A percentile compares a stretch with the other conserved stretches of the same genome.
Conservation (phyloP, 1,284 basidiomycete species). For the Cystobasidium sp. region DNA sequence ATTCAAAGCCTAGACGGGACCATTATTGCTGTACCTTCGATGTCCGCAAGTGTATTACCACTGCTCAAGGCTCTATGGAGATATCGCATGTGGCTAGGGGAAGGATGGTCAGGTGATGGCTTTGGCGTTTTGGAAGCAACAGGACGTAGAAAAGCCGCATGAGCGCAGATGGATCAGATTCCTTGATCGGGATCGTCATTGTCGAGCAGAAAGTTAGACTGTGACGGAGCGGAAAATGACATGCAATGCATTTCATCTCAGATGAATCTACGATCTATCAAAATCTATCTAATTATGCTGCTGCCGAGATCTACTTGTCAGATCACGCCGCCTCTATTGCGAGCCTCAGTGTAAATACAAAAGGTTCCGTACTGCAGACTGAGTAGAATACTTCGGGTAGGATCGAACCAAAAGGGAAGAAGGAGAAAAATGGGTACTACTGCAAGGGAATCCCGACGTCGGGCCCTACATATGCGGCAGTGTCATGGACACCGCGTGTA, state of each 20-base stretch:
- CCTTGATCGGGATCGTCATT: neutral
- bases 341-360: neutral
- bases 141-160: neutral
- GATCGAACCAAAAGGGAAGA: too few relatives aligned
- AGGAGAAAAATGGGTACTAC: too few relatives aligned
- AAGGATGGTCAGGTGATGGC: constrained; percentile 36
- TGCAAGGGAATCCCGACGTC: too few relatives aligned
- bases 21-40: constrained; percentile 14
- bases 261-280: neutral
- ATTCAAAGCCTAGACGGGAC: neutral
- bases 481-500: neutral
- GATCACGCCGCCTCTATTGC: neutral
- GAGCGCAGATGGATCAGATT: too few relatives aligned
- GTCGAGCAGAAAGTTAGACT: neutral
- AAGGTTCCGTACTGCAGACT: too few relatives aligned
- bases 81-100: constrained; percentile 32
- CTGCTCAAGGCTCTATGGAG: constrained; percentile 39
- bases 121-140: constrained; percentile 33
- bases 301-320: neutral
- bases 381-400: too few relatives aligned
- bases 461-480: too few relatives aligned
- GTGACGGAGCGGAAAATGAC: neutral
- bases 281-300: neutral
- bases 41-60: neutral
- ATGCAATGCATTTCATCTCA: neutral